Conservation (phyloP, 805 yeast species). For the Candida schatavii region DNA sequence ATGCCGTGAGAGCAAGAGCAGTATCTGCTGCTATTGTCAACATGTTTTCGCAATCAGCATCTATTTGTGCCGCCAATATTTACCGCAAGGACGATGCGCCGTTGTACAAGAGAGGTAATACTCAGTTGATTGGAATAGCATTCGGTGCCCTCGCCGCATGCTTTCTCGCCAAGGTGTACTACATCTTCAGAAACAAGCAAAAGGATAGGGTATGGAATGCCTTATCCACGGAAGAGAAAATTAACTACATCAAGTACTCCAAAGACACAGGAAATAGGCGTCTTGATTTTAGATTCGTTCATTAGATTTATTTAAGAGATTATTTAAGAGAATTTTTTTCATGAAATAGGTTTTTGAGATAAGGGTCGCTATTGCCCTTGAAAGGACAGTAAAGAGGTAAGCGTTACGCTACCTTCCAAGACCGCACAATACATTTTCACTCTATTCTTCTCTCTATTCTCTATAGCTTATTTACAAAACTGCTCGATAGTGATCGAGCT, state of each 20-base stretch:
- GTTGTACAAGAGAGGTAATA: slow-evolving; percentile 56
- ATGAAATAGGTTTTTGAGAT: too few species aligned
- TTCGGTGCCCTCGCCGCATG: slow-evolving; percentile 28
- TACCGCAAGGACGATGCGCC: slow-evolving; percentile 61
- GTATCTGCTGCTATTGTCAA: slow-evolving; percentile 65
- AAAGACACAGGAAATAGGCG: slow-evolving; percentile 57
- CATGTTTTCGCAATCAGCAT: slow-evolving; percentile 59
- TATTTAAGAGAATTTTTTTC: too few species aligned
- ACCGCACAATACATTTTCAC: too few species aligned
- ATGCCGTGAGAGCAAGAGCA: slow-evolving; percentile 61
- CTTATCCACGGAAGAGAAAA: slow-evolving; percentile 48
- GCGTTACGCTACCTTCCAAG: too few species aligned
- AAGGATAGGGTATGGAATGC: slow-evolving; percentile 51
- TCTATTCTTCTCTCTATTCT: too few species aligned
- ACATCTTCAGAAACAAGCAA: slow-evolving; percentile 38
- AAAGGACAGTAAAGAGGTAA: too few species aligned
- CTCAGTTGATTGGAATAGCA: slow-evolving; percentile 34
- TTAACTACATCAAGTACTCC: slow-evolving; percentile 43
- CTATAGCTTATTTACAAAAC: too few species aligned
- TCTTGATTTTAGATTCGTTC: slow-evolving; percentile 45
- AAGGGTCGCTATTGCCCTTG: too few species aligned
- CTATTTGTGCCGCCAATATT: slow-evolving; percentile 52
- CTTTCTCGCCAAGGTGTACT: slow-evolving; percentile 34
- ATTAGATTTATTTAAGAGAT: too few species aligned
- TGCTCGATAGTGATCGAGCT: too few species aligned